Conservation (phyloP, 2,329 filamentous ascomycete species). For the Zymoseptoria ardabiliae region DNA sequence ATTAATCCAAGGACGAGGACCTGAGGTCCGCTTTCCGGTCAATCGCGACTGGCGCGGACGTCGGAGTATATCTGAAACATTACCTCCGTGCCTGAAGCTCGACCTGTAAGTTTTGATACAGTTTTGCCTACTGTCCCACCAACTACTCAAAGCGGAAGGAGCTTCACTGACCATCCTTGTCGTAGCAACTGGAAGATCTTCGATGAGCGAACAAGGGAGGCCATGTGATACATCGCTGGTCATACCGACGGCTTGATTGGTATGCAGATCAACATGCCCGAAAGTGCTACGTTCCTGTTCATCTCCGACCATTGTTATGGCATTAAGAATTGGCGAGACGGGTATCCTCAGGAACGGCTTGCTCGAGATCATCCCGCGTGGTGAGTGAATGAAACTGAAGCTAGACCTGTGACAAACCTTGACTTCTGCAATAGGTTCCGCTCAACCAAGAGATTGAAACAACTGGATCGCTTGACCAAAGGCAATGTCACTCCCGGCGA, state of each 20-base stretch:
- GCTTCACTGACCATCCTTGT: background rate
- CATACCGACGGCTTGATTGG: constrained; percentile 31
- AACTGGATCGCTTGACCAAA: constrained; percentile 24
- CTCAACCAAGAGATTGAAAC: constrained; percentile 29
- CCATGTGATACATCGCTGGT: constrained; percentile 23
- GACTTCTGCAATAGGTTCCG: constrained; percentile 19
- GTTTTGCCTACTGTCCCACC: background rate
- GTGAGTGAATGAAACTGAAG: constrained; percentile 4
- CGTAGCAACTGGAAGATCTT: constrained; percentile 32
- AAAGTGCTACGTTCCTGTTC: constrained; percentile 30
- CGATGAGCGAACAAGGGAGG: constrained; percentile 29
- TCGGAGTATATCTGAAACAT: constrained; percentile 30
- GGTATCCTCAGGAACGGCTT: constrained; percentile 32
- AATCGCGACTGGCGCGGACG: constrained; percentile 30
- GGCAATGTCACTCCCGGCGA: constrained; percentile 31
- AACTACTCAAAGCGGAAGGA: background rate
- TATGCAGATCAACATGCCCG: constrained; percentile 31
- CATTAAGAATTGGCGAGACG: constrained; percentile 32
- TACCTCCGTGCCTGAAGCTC: constrained; percentile 28
- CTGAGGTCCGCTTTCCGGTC: constrained; percentile 29
- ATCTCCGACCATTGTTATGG: constrained; percentile 32
- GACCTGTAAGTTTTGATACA: constrained; percentile 19
- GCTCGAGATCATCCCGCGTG: constrained; percentile 31
- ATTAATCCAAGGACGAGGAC: constrained; percentile 23
- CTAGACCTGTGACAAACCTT: background rate